Percentiles rank a stretch among this genome's conserved stretches.
These are phyloP conservation scores for Phytophthora pini DNA, from an alignment of 352 stramenopile species.

Conservation along the genomic window DNA sequence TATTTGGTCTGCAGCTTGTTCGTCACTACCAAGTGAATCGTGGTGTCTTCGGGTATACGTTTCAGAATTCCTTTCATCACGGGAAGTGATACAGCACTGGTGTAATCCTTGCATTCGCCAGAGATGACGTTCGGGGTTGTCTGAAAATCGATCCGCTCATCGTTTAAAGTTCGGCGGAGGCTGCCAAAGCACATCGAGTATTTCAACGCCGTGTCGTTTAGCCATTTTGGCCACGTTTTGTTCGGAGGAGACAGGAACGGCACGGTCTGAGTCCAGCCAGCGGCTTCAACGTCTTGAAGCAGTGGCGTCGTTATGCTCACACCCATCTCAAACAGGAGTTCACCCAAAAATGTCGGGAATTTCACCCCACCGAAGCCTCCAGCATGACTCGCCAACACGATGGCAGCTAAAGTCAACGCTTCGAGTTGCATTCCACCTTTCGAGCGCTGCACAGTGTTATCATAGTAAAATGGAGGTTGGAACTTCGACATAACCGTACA, in stretches of 20 bases:
- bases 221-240: neutral
- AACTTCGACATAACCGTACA: too few species aligned
- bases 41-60: neutral
- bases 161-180: neutral
- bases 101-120: neutral
- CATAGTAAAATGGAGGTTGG: too few species aligned
- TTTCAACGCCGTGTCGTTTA: neutral
- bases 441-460: too few species aligned
- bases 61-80: neutral
- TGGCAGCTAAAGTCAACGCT: too few species aligned
- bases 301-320: neutral
- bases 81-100: neutral
- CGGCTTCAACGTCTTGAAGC: neutral
- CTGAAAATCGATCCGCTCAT: neutral
- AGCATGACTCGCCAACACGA: neutral
- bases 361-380: neutral
- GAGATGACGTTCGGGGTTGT: neutral
- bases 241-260: slow-evolving; percentile 1
- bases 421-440: too few species aligned
- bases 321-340: neutral
- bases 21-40: neutral
- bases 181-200: slow-evolving; percentile 1
- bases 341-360: neutral
- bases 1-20: neutral
- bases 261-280: neutral